Evolutionary conservation across 2,329 filamentous ascomycete species (phyloP).

Genomic region (Teratosphaeria zuluensis): DNA sequence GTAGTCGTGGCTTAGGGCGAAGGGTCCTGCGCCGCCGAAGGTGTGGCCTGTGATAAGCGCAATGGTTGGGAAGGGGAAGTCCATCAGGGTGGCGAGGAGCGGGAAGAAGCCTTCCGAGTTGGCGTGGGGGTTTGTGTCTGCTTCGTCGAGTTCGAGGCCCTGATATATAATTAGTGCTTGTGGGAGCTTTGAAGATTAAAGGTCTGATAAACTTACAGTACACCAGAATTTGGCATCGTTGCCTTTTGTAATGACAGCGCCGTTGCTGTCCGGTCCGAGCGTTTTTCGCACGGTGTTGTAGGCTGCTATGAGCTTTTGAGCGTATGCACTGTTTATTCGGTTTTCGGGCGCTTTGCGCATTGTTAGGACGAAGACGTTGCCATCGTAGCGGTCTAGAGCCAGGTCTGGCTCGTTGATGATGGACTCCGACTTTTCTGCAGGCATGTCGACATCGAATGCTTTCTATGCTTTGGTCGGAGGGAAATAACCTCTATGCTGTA

Average conservation of each 20-base stretch:
- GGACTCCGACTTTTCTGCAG: constrained; percentile 14
- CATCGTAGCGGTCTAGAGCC: constrained; percentile 34
- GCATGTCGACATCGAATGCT: neutral
- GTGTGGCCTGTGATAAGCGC: constrained; percentile 41
- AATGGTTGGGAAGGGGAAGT: constrained; percentile 35
- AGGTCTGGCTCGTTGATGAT: constrained; percentile 33
- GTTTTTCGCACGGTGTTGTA: constrained; percentile 39
- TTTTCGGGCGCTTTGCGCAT: constrained; percentile 48
- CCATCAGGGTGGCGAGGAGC: constrained; percentile 25
- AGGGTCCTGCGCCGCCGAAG: constrained; percentile 41
- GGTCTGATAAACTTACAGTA: constrained; percentile 22
- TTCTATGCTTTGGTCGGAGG: too few species aligned
- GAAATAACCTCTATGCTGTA: neutral
- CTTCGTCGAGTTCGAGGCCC: constrained; percentile 28
- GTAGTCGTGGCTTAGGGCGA: constrained; percentile 40
- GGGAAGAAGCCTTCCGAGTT: constrained; percentile 29
- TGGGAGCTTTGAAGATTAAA: neutral
- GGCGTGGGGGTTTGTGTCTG: constrained; percentile 25
- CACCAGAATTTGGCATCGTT: constrained; percentile 45
- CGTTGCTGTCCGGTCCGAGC: constrained; percentile 39
- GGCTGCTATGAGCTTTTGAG: constrained; percentile 44
- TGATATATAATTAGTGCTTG: neutral
- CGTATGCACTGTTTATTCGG: constrained; percentile 40
- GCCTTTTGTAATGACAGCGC: constrained; percentile 44
- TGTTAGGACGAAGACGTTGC: constrained; percentile 43